These are phyloP conservation scores for Laetiporus sulphureus DNA, from an alignment of 1,284 basidiomycete genomes.

Conservation along the genomic window DNA sequence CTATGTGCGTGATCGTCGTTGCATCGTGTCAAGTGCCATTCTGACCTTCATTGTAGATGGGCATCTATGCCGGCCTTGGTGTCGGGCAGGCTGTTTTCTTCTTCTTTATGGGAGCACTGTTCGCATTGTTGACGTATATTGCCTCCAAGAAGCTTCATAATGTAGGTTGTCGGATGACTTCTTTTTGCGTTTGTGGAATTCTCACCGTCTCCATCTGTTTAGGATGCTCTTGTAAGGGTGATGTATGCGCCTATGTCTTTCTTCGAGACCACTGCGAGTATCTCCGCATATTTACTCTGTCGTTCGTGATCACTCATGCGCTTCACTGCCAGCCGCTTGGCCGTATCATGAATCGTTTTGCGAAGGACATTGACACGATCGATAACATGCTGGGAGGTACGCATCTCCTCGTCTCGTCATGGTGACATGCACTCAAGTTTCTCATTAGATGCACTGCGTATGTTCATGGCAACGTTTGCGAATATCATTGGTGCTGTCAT, in stretches of 20 bases:
- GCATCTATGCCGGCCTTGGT: slow-evolving; percentile 55
- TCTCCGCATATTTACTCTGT: slow-evolving; percentile 69
- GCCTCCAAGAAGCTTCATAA: slow-evolving; percentile 50
- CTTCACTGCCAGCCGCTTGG: slow-evolving; percentile 90
- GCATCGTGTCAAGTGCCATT: no score
- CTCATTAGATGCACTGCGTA: slow-evolving; percentile 77
- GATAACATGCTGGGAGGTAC: slow-evolving; percentile 70
- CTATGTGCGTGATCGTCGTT: slow-evolving; percentile 51
- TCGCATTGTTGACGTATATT: slow-evolving; percentile 58
- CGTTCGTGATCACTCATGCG: slow-evolving; percentile 90
- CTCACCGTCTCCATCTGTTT: slow-evolving; percentile 13
- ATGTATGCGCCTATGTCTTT: slow-evolving; percentile 76
- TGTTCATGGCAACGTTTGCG: slow-evolving; percentile 61
- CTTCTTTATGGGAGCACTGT: slow-evolving; percentile 49
- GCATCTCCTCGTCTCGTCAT: no score
- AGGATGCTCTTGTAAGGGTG: slow-evolving; percentile 51
- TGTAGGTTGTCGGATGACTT: slow-evolving; percentile 10
- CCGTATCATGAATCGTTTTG: slow-evolving; percentile 83
- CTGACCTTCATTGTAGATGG: slow-evolving; percentile 44
- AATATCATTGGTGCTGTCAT: slow-evolving; percentile 71
- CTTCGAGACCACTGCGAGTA: slow-evolving; percentile 83
- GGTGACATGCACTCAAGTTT: no score
- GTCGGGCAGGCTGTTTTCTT: slow-evolving; percentile 40
- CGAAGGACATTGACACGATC: slow-evolving; percentile 83
- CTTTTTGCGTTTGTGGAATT: not conserved